Evolutionary conservation across 129 eudicot species (phyloP).

Genomic region (Flaveria sonorensis): DNA sequence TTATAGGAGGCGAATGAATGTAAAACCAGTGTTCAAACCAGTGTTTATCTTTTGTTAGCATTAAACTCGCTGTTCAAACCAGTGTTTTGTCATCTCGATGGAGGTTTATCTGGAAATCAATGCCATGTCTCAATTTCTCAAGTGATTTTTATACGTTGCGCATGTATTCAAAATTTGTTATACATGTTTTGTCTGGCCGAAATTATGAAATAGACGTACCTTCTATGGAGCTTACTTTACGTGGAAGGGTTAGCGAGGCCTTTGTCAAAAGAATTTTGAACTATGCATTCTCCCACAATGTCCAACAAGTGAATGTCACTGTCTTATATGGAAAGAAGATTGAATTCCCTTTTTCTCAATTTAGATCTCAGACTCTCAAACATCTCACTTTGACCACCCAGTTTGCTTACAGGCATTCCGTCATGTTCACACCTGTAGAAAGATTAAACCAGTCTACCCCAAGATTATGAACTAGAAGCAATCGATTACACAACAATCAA

Average conservation of each 20-base stretch:
- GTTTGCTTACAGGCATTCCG: no score
- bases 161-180: background rate
- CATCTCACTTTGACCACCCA: background rate
- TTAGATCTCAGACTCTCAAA: conserved; percentile 4
- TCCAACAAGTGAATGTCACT: conserved; percentile 1
- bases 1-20: background rate
- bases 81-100: conserved; percentile 10
- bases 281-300: conserved; percentile 16
- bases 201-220: background rate
- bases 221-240: background rate
- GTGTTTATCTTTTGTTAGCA: conserved; percentile 11
- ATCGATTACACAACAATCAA: no score
- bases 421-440: background rate
- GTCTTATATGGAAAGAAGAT: background rate
- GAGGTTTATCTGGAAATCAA: background rate
- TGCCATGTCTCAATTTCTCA: background rate
- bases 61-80: background rate
- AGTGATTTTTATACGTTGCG: background rate
- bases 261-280: conserved; percentile 1
- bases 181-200: background rate
- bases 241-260: background rate
- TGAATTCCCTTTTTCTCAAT: background rate
- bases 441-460: no score
- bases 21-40: no score
- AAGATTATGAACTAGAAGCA: no score